Conservation (phyloP, 1,139 yeast species). For the Lodderomyces metapsilosis region DNA sequence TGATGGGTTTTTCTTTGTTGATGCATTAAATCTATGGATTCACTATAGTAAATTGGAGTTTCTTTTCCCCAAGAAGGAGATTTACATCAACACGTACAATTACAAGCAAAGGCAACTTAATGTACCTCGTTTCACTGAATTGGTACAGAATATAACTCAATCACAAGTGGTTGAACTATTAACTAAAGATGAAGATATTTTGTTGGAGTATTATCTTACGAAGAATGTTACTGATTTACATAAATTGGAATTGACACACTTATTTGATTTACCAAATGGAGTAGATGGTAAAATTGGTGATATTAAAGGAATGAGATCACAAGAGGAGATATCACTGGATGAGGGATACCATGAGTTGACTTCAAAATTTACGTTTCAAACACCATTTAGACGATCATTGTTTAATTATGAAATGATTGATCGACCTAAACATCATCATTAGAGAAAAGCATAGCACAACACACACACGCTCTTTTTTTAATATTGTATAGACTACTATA, state of each 20-base stretch:
- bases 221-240: constrained; percentile 29
- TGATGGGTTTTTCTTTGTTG: constrained; percentile 22
- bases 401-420: constrained; percentile 26
- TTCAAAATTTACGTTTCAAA: constrained; percentile 18
- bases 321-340: constrained; percentile 14
- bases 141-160: constrained; percentile 21
- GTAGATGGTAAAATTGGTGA: constrained; percentile 18
- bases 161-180: constrained; percentile 17
- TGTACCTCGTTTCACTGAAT: constrained; percentile 18
- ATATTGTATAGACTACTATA: background rate
- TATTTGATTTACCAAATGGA: constrained; percentile 25
- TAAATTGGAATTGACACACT: constrained; percentile 22
- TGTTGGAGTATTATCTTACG: constrained; percentile 31
- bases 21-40: constrained; percentile 27
- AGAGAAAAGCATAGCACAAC: background rate
- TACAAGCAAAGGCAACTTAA: constrained; percentile 14
- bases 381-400: constrained; percentile 23
- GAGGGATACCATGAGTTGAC: constrained; percentile 20
- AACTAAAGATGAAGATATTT: constrained; percentile 25
- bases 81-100: constrained; percentile 10
- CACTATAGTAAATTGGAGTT: constrained; percentile 20
- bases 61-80: constrained; percentile 16
- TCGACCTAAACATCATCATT: constrained; percentile 18
- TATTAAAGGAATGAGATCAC: constrained; percentile 16
- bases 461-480: too few relatives aligned